Conservation (phyloP, 306 rosid species). For the Quercus cerris region DNA sequence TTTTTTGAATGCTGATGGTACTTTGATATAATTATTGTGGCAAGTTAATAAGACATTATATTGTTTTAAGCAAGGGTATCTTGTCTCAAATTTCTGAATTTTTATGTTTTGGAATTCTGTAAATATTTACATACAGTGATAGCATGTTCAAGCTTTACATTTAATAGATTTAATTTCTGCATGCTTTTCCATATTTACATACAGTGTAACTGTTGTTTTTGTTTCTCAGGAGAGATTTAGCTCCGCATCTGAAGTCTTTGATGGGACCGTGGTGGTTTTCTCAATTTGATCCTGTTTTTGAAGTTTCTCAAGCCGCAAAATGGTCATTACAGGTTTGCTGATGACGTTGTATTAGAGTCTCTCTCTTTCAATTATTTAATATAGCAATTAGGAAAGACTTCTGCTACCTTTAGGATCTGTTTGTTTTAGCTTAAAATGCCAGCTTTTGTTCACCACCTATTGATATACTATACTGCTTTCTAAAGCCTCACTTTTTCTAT, state of each 20-base stretch:
- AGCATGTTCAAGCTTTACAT: not conserved
- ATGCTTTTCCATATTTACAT: not conserved
- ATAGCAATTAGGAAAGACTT: too few species aligned
- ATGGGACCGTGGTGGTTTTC: slow-evolving; percentile 99
- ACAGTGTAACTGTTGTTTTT: slow-evolving; percentile 15
- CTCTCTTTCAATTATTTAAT: not conserved
- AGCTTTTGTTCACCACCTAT: too few species aligned
- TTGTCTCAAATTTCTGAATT: not conserved
- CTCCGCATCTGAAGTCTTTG: slow-evolving; percentile 83
- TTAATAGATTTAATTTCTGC: not conserved
- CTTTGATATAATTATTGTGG: not conserved
- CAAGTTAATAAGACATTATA: not conserved
- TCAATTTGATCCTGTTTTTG: slow-evolving; percentile 89
- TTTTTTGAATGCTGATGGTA: not conserved
- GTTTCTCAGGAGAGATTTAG: slow-evolving; percentile 82
- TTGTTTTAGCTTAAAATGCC: too few species aligned
- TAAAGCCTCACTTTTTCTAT: too few species aligned
- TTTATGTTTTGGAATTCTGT: not conserved
- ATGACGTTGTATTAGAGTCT: not conserved
- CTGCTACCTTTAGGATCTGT: too few species aligned
- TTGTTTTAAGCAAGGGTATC: not conserved
- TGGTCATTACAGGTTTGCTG: slow-evolving; percentile 80
- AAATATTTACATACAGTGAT: not conserved
- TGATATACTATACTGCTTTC: too few species aligned
- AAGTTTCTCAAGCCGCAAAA: slow-evolving; percentile 92